A percentile compares a stretch with the other conserved stretches of the same genome.
These are phyloP conservation scores for Apocynum venetum DNA, from an alignment of 257 asterid species.

Conservation along the genomic window DNA sequence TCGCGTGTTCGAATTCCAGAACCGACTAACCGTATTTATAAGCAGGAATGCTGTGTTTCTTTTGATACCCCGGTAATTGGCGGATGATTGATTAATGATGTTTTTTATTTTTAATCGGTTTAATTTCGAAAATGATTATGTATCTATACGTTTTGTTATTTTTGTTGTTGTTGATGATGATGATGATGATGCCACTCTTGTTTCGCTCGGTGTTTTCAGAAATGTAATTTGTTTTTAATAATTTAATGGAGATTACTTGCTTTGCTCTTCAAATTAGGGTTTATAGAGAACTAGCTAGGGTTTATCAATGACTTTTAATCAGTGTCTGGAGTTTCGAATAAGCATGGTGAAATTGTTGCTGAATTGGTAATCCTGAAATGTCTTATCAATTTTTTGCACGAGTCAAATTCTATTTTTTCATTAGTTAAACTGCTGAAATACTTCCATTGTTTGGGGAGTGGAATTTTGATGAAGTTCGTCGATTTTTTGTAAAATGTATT, in stretches of 20 bases:
- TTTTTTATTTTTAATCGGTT: not conserved
- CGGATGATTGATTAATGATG: not conserved
- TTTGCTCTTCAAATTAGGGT: not conserved
- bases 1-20: conserved; percentile 91
- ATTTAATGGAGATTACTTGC: not conserved
- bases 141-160: not conserved
- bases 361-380: not conserved
- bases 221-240: not conserved
- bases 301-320: not conserved
- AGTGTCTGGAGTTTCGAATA: not conserved
- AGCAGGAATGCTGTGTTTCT: conserved; percentile 93
- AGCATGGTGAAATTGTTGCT: not conserved
- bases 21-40: conserved; percentile 92
- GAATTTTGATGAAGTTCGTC: not conserved
- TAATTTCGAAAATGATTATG: conserved; percentile 4
- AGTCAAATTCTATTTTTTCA: not conserved
- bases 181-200: not conserved
- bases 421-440: not conserved
- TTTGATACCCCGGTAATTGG: conserved; percentile 79
- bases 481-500: not conserved
- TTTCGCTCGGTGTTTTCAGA: not conserved
- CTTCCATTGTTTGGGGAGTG: not conserved
- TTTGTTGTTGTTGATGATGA: not conserved
- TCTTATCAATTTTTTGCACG: not conserved
- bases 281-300: conserved; percentile 8